A percentile compares a stretch with the other conserved stretches of the same genome.
phyloP scores from a whole-genome alignment of 192 early-diverging fungal genomes.

The Cladochytrium replicatum region DNA sequence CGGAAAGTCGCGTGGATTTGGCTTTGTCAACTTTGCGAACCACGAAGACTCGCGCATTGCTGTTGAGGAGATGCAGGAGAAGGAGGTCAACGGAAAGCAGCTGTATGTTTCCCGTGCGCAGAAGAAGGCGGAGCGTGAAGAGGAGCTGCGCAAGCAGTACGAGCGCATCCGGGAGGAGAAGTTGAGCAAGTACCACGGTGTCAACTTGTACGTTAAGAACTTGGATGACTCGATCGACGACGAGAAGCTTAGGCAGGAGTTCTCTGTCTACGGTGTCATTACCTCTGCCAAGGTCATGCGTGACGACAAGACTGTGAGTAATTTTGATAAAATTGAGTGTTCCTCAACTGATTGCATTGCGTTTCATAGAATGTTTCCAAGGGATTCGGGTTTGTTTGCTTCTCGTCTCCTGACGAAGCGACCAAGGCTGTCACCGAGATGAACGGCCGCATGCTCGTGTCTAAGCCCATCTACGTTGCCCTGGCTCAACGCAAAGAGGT shows the following conservation, averaged over 20 bases:
- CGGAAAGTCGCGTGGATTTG: slow-evolving; percentile 85
- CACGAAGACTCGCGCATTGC: slow-evolving; percentile 83
- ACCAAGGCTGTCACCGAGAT: slow-evolving; percentile 97
- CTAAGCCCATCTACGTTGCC: slow-evolving; percentile 97
- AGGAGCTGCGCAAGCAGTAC: slow-evolving; percentile 92
- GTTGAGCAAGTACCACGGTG: slow-evolving; percentile 96
- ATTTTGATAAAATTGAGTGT: not conserved
- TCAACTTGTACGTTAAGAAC: slow-evolving; percentile 98
- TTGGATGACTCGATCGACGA: slow-evolving; percentile 94
- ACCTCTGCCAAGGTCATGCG: slow-evolving; percentile 97
- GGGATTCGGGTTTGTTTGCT: slow-evolving; percentile 99
- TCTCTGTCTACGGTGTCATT: slow-evolving; percentile 89
- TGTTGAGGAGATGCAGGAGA: slow-evolving; percentile 88
- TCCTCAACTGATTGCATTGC: not conserved
- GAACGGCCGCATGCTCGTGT: slow-evolving; percentile 90
- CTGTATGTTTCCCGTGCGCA: slow-evolving; percentile 95
- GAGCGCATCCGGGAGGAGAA: slow-evolving; percentile 93
- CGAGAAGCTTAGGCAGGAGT: slow-evolving; percentile 92
- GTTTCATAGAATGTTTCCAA: slow-evolving; percentile 51
- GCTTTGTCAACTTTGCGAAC: slow-evolving; percentile 92
- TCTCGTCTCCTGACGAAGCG: slow-evolving; percentile 96
- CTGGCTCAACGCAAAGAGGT: slow-evolving; percentile 97
- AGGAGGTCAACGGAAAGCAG: slow-evolving; percentile 80
- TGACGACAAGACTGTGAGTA: slow-evolving; percentile 64
- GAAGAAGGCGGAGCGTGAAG: slow-evolving; percentile 96